phyloP scores from a whole-genome alignment of 176 grass and related monocot species.

The Rhynchospora breviuscula region DNA sequence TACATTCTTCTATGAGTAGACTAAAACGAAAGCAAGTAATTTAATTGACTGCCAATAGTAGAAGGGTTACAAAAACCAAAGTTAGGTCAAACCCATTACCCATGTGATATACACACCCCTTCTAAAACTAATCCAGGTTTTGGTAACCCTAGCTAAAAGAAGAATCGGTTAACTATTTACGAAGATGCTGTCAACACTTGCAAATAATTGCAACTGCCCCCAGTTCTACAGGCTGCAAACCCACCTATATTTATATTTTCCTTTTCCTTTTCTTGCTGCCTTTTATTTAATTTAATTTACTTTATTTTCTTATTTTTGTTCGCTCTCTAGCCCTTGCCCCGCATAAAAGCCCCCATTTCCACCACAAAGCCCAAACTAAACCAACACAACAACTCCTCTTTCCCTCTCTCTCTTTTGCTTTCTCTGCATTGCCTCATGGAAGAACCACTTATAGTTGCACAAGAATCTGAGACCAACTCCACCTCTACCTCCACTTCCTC shows the following conservation, averaged over 20 bases:
- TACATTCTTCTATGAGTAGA: not conserved
- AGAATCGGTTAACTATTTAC: not conserved
- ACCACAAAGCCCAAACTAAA: conserved; percentile 11
- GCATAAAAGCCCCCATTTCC: conserved; percentile 22
- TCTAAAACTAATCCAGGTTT: not conserved
- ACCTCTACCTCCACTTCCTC: conserved; percentile 31
- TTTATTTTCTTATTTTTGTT: not conserved
- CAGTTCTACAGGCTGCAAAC: not conserved
- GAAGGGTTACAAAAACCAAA: not conserved
- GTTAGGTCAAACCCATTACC: conserved; percentile 18
- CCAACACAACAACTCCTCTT: conserved; percentile 20
- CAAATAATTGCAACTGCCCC: conserved; percentile 12
- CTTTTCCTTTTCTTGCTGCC: not conserved
- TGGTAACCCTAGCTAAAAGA: conserved; percentile 17
- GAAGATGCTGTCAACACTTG: conserved; percentile 3
- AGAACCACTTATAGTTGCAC: conserved; percentile 24
- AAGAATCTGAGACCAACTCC: conserved; percentile 23
- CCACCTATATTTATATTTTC: not conserved
- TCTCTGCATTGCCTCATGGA: conserved; percentile 19
- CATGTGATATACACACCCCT: conserved; percentile 11
- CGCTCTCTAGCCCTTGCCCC: not conserved
- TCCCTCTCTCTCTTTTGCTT: conserved; percentile 18
- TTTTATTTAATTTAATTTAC: not conserved
- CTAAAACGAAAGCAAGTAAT: conserved; percentile 14
- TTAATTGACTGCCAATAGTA: conserved; percentile 7